Base-by-base conservation (phyloP, 345 rosid genomes). In the Cardamine occulta region DNA sequence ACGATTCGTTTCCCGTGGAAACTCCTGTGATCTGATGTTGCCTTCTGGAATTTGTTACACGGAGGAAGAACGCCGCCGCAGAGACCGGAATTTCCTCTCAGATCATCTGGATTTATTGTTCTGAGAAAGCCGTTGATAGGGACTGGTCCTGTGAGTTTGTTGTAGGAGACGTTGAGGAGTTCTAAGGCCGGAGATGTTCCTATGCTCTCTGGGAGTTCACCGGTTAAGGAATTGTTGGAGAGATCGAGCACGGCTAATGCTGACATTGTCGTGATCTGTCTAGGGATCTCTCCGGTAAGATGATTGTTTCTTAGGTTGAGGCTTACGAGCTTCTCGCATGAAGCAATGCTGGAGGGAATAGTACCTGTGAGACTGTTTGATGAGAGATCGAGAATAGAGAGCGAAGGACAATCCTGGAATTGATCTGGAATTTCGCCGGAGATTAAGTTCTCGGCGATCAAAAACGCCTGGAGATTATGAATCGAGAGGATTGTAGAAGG, bases 371-470 rank as follows among this genome's bases (percentile, higher is more conserved):
- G 79, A 76, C 52, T 82, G 84, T 91, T 94, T 47, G 87, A 82
- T 31, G 97, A 91, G 72, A 94, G 92, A 80, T 94, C 98, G 53
- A 94, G 90, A 66, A 72, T 81, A 4, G 91, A 82, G 51, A 94
- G 97, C 2, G 95, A 81, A 79, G 97, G 97, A 71, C 93, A 88
- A 74, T 88, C 98, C 81, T 94, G 98, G 80, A 91, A 91, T 68
- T 85, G 93, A 45, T 87, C 93, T 0, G 98, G 98, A 63, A 94
- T 66, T 78, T 88, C 91, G n/a, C 97, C 98, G 57, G 72, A 77
- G 51, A 94, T 73, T 34, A 79, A 77, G 44, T 91, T 94, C 26
- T 78, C 85, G 9, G 96, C 80, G 55, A 87, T 88, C 12, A 85
- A 70, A 59, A 94, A 91, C 42, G 81, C 82, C 39, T 94, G 96